Conservation (phyloP, 2,329 filamentous ascomycete species). For the Monilinia vaccinii-corymbosi region DNA sequence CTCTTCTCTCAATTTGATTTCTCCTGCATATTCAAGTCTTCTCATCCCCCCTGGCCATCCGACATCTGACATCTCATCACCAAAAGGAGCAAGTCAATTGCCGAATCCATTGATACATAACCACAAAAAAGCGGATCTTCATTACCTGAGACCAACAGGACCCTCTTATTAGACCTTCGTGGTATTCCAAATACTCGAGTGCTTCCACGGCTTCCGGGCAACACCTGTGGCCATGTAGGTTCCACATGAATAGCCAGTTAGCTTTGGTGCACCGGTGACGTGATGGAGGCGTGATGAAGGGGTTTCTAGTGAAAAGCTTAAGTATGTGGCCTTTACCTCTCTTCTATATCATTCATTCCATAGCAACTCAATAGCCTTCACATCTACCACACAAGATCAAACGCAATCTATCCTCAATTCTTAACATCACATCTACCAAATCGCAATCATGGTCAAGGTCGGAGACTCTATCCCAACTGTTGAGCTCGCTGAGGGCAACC, state of each 20-base stretch:
- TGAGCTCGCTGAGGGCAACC: constrained; percentile 70
- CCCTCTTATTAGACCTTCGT: background rate
- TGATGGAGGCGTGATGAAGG: background rate
- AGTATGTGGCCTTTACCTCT: background rate
- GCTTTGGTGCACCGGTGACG: background rate
- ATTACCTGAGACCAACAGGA: background rate
- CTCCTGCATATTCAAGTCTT: no score
- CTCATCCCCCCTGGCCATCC: no score
- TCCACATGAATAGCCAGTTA: background rate
- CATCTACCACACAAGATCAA: background rate
- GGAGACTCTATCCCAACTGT: constrained; percentile 74
- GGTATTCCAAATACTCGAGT: constrained; percentile 1
- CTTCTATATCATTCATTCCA: background rate
- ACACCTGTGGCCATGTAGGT: no score
- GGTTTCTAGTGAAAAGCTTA: background rate
- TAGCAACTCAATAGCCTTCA: background rate
- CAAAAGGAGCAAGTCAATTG: background rate
- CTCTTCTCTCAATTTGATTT: no score
- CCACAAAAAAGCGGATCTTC: background rate
- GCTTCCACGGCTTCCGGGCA: no score
- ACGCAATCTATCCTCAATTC: background rate
- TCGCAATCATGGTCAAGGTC: constrained; percentile 44
- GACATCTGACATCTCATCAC: background rate
- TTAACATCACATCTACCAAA: background rate
- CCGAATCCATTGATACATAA: background rate